A percentile compares a stretch with the other conserved stretches of the same genome.
phyloP scores from a whole-genome alignment of 2,329 filamentous ascomycete genomes.

The Fusarium drepaniforme region DNA sequence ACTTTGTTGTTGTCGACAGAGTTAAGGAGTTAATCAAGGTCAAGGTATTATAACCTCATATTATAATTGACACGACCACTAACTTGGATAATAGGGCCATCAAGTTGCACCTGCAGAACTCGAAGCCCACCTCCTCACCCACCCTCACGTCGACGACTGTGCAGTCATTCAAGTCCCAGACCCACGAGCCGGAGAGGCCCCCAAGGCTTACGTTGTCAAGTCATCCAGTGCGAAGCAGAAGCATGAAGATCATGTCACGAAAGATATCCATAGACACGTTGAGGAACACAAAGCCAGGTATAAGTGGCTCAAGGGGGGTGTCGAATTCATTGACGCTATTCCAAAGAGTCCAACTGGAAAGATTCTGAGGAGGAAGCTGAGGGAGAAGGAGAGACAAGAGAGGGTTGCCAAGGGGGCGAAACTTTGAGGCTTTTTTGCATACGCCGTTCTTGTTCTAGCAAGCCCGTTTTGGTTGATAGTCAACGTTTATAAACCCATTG shows the following conservation, averaged over 20 bases:
- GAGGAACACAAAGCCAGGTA: slow-evolving; percentile 75
- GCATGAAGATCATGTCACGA: slow-evolving; percentile 60
- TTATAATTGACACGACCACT: too few relatives aligned
- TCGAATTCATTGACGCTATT: slow-evolving; percentile 74
- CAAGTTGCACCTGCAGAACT: slow-evolving; percentile 86
- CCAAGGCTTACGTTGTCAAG: slow-evolving; percentile 72
- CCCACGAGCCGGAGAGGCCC: slow-evolving; percentile 70
- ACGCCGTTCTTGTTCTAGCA: neutral
- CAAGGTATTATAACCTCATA: slow-evolving; percentile 58
- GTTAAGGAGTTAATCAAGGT: slow-evolving; percentile 80
- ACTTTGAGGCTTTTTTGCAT: neutral
- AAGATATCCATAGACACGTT: slow-evolving; percentile 70
- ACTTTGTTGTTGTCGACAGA: slow-evolving; percentile 87
- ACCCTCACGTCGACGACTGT: slow-evolving; percentile 77
- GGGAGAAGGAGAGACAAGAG: slow-evolving; percentile 5
- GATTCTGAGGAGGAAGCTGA: slow-evolving; percentile 56
- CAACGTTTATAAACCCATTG: neutral
- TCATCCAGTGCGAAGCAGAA: slow-evolving; percentile 58
- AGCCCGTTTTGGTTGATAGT: neutral
- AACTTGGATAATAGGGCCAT: slow-evolving; percentile 66
- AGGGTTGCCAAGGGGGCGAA: neutral
- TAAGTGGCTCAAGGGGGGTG: slow-evolving; percentile 73
- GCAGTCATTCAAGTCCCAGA: slow-evolving; percentile 79
- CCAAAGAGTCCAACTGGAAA: slow-evolving; percentile 82
- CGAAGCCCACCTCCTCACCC: slow-evolving; percentile 79